Conservation (phyloP, 1,284 basidiomycete species). For the Ustilago curta region DNA sequence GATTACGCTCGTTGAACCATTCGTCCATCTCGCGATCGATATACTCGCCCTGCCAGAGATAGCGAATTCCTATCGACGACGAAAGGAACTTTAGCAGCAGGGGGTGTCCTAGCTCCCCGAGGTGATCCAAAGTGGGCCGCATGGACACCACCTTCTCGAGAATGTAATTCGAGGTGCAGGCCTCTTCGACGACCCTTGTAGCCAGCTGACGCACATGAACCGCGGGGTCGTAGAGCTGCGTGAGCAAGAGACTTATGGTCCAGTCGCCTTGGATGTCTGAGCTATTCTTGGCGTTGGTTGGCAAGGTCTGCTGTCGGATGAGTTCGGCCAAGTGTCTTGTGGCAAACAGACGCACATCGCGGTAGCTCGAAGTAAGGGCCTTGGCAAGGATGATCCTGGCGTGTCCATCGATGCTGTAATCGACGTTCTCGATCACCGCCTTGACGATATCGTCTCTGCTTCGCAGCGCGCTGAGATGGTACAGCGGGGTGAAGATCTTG, state of each 20-base stretch:
- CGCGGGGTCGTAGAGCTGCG: constrained; percentile 93
- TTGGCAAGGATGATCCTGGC: constrained; percentile 80
- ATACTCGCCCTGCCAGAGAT: constrained; percentile 89
- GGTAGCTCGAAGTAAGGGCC: constrained; percentile 76
- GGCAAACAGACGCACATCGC: constrained; percentile 78
- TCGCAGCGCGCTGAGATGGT: constrained; percentile 88
- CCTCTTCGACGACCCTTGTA: constrained; percentile 87
- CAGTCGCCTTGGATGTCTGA: constrained; percentile 52
- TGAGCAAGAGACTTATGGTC: constrained; percentile 77
- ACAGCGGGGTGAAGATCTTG: constrained; percentile 93
- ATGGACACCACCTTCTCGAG: constrained; percentile 92
- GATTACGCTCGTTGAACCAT: constrained; percentile 87
- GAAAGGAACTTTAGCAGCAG: constrained; percentile 90
- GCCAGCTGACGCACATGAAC: constrained; percentile 90
- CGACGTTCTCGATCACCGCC: constrained; percentile 89
- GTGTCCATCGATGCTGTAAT: constrained; percentile 70
- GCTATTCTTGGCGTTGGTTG: constrained; percentile 26
- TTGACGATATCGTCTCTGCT: constrained; percentile 91
- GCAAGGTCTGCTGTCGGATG: constrained; percentile 45
- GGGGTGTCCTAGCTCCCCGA: constrained; percentile 90
- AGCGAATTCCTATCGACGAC: constrained; percentile 89
- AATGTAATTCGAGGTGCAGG: constrained; percentile 83
- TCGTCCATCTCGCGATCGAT: constrained; percentile 94
- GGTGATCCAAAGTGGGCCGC: constrained; percentile 92
- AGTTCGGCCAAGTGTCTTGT: constrained; percentile 83